Evolutionary conservation across 1,139 yeast species (phyloP).

Genomic region (Suhomyces wounanorum): DNA sequence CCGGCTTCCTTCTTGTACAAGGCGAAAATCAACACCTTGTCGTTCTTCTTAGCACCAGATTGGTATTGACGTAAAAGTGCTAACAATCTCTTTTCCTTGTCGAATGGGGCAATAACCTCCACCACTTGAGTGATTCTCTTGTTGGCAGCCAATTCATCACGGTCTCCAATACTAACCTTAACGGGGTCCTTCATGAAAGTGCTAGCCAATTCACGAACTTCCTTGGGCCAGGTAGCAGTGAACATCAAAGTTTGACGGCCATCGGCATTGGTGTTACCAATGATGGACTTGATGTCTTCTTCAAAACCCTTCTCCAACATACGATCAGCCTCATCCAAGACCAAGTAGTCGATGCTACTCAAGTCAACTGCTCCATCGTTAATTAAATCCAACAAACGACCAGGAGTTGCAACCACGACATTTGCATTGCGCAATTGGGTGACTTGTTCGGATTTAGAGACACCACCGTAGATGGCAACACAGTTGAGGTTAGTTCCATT

Average conservation of each 20-base stretch:
- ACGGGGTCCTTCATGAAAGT: slow-evolving; percentile 83
- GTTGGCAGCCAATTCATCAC: slow-evolving; percentile 92
- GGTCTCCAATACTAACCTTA: slow-evolving; percentile 88
- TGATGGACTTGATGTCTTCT: slow-evolving; percentile 87
- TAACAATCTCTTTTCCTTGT: slow-evolving; percentile 76
- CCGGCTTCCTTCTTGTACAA: slow-evolving; percentile 95
- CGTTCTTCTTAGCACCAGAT: slow-evolving; percentile 61
- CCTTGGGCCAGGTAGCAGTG: slow-evolving; percentile 89
- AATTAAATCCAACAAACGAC: slow-evolving; percentile 86
- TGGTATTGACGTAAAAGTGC: slow-evolving; percentile 76
- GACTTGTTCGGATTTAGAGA: slow-evolving; percentile 90
- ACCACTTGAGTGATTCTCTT: slow-evolving; percentile 91
- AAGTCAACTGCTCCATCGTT: slow-evolving; percentile 85
- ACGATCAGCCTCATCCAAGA: slow-evolving; percentile 96
- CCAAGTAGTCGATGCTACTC: slow-evolving; percentile 69
- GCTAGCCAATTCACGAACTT: slow-evolving; percentile 88
- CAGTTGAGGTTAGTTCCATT: slow-evolving; percentile 60
- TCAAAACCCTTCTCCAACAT: slow-evolving; percentile 97
- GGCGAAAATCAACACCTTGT: slow-evolving; percentile 88
- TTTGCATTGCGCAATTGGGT: slow-evolving; percentile 61
- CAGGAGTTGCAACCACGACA: slow-evolving; percentile 95
- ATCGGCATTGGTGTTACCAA: slow-evolving; percentile 50
- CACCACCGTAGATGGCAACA: slow-evolving; percentile 96
- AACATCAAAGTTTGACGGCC: slow-evolving; percentile 84
- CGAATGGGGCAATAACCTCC: slow-evolving; percentile 84